phyloP scores from a whole-genome alignment of 345 rosid species.

The Ceriops tagal region DNA sequence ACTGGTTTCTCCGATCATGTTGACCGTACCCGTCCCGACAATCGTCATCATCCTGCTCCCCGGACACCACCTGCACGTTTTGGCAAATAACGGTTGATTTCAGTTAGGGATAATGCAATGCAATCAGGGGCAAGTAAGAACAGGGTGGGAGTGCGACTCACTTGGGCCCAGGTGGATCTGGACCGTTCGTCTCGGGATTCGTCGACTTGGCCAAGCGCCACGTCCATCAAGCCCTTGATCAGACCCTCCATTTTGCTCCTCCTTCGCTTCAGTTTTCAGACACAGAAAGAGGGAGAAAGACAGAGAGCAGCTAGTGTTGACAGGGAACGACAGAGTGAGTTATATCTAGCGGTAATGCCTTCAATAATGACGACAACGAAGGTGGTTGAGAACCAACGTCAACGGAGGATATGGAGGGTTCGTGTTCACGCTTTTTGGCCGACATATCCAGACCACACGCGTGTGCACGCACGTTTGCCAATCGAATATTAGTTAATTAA shows the following conservation, averaged over 20 bases:
- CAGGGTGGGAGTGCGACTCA: slow-evolving; percentile 3
- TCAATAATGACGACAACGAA: neutral
- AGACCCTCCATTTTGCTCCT: slow-evolving; percentile 55
- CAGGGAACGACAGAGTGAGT: neutral
- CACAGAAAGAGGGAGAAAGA: neutral
- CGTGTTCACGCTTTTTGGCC: neutral
- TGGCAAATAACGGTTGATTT: neutral
- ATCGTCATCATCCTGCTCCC: slow-evolving; percentile 36
- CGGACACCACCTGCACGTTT: slow-evolving; percentile 65
- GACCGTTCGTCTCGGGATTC: slow-evolving; percentile 49
- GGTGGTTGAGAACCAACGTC: neutral
- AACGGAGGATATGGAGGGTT: neutral
- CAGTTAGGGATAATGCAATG: neutral
- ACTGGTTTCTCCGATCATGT: slow-evolving; percentile 12
- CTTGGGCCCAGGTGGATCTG: slow-evolving; percentile 83
- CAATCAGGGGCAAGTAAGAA: neutral
- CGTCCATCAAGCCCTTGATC: slow-evolving; percentile 65
- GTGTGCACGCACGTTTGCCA: neutral
- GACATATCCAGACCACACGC: neutral
- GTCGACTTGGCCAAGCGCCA: slow-evolving; percentile 41
- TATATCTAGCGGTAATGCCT: neutral
- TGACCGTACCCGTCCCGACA: slow-evolving; percentile 13
- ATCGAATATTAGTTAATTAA: neutral
- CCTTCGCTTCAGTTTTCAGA: neutral
- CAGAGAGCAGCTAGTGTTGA: neutral